A percentile compares a stretch with the other conserved stretches of the same genome.
Evolutionary conservation across 257 asterid species (phyloP).

Genomic region (Coffea eugenioides): DNA sequence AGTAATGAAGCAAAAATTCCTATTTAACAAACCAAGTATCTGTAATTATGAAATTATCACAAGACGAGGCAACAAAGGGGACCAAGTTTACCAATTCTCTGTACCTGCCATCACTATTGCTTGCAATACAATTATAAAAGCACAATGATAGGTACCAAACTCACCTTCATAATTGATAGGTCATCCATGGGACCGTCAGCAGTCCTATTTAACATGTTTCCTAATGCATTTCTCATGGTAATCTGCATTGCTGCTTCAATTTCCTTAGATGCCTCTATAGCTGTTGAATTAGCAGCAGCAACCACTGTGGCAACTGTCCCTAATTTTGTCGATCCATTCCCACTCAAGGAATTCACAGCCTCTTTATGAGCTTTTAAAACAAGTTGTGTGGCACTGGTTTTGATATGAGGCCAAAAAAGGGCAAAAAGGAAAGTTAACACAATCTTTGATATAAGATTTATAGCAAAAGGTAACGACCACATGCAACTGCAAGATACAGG

Average conservation of each 20-base stretch:
- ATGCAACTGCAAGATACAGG: background rate
- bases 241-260: conserved; percentile 96
- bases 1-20: background rate
- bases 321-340: conserved; percentile 83
- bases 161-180: conserved; percentile 92
- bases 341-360: conserved; percentile 95
- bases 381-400: conserved; percentile 85
- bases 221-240: conserved; percentile 87
- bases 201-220: conserved; percentile 68
- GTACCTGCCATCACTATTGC: background rate
- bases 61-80: background rate
- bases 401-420: background rate
- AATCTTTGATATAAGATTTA: background rate
- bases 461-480: background rate
- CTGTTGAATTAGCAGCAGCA: conserved; percentile 98
- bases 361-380: conserved; percentile 96
- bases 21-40: background rate
- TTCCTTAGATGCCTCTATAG: conserved; percentile 93
- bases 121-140: background rate
- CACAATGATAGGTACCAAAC: background rate
- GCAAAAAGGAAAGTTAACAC: background rate
- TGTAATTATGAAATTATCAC: background rate
- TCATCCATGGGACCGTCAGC: conserved; percentile 92
- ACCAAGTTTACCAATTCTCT: conserved; percentile 1
- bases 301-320: conserved; percentile 99